phyloP scores from a whole-genome alignment of 2,329 filamentous ascomycete genomes.

The Sordariomycetes sp. region DNA sequence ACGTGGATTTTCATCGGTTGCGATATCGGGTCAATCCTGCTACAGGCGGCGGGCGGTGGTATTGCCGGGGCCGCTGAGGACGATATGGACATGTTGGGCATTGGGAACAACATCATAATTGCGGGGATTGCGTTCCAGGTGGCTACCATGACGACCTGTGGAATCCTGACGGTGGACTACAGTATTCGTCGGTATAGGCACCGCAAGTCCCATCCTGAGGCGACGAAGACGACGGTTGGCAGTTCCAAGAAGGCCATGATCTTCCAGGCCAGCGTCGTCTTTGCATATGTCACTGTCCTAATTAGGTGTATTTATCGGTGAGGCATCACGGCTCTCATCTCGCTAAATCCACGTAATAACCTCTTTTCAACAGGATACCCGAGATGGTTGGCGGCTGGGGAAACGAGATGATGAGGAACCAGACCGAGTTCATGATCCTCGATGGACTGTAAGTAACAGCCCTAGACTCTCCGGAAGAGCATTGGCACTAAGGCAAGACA shows the following conservation, averaged over 20 bases:
- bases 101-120: constrained; percentile 49
- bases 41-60: constrained; percentile 37
- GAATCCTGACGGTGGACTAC: constrained; percentile 26
- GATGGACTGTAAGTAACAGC: constrained; percentile 28
- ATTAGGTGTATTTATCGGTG: constrained; percentile 3
- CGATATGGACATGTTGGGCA: constrained; percentile 26
- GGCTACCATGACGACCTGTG: constrained; percentile 40
- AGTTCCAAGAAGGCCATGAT: background rate
- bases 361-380: constrained; percentile 32
- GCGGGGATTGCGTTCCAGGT: constrained; percentile 51
- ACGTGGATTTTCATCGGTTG: constrained; percentile 35
- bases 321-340: background rate
- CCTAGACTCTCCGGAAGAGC: too few species aligned
- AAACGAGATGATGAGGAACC: constrained; percentile 39
- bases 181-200: background rate
- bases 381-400: constrained; percentile 53
- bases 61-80: constrained; percentile 25
- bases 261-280: background rate
- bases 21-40: constrained; percentile 34
- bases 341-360: background rate
- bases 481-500: background rate
- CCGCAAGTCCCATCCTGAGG: background rate
- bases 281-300: background rate
- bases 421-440: constrained; percentile 43
- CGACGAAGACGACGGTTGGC: background rate